Evolutionary conservation across 768 basidiomycete species (phyloP).

Genomic region (Amanita muscaria): DNA sequence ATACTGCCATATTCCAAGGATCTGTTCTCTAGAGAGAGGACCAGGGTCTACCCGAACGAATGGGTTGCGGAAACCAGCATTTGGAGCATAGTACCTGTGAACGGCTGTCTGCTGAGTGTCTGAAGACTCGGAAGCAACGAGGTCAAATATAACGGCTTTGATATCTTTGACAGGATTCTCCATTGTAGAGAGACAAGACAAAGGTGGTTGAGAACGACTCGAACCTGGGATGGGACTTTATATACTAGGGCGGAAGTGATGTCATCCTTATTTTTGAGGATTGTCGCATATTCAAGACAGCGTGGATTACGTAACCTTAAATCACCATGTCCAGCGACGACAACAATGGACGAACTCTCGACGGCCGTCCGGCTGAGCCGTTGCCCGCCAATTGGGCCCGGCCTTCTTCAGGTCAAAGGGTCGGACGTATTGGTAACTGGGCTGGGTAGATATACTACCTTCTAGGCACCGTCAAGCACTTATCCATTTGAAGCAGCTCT

Average conservation of each 20-base stretch:
- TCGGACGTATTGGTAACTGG: slow-evolving; percentile 51
- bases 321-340: slow-evolving; percentile 32
- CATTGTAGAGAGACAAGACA: slow-evolving; percentile 29
- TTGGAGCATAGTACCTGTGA: slow-evolving; percentile 35
- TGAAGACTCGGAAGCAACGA: slow-evolving; percentile 34
- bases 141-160: slow-evolving; percentile 26
- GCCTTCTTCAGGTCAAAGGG: slow-evolving; percentile 28
- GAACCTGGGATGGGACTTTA: background rate
- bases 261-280: too few species aligned
- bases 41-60: slow-evolving; percentile 34
- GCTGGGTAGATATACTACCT: slow-evolving; percentile 18
- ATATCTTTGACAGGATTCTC: slow-evolving; percentile 45
- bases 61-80: slow-evolving; percentile 49
- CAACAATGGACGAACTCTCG: slow-evolving; percentile 36
- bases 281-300: too few species aligned
- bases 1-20: slow-evolving; percentile 47
- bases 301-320: background rate
- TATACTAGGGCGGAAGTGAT: background rate
- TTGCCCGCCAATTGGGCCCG: slow-evolving; percentile 39
- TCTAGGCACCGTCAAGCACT: background rate
- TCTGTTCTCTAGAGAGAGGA: slow-evolving; percentile 36
- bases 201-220: background rate
- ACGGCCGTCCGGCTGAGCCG: slow-evolving; percentile 39
- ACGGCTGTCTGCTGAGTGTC: slow-evolving; percentile 37
- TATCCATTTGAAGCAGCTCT: background rate